phyloP scores from a whole-genome alignment of 345 rosid genomes.

The Eucalyptus pauciflora region DNA sequence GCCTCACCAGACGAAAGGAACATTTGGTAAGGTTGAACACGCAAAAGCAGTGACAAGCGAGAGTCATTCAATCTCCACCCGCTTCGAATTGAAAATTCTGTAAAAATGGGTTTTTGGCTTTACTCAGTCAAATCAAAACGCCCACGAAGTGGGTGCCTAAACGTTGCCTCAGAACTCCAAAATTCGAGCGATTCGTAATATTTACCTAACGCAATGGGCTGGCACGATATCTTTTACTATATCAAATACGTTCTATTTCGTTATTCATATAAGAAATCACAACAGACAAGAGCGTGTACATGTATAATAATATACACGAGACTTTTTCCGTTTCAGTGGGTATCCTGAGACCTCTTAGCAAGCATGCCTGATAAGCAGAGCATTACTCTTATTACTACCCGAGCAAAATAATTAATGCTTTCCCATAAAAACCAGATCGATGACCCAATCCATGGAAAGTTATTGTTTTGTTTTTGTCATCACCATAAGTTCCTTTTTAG shows the following conservation, averaged over 20 bases:
- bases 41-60: neutral
- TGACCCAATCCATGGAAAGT: neutral
- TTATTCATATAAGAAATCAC: neutral
- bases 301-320: neutral
- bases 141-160: neutral
- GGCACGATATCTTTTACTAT: accelerated
- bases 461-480: neutral
- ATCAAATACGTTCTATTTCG: neutral
- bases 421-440: neutral
- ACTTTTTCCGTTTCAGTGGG: neutral
- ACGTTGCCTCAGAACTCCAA: neutral
- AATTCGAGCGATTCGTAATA: neutral
- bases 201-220: neutral
- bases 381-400: neutral
- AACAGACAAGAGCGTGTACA: accelerated
- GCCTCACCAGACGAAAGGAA: neutral
- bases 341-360: neutral
- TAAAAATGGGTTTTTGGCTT: neutral
- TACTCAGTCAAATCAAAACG: neutral
- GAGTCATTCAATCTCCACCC: neutral
- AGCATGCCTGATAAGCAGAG: neutral
- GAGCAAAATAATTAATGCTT: neutral
- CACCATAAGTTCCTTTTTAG: neutral
- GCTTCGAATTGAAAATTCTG: neutral
- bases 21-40: neutral